Conservation (phyloP, 2,329 filamentous ascomycete genomes). For the Sclerotinia borealis region DNA sequence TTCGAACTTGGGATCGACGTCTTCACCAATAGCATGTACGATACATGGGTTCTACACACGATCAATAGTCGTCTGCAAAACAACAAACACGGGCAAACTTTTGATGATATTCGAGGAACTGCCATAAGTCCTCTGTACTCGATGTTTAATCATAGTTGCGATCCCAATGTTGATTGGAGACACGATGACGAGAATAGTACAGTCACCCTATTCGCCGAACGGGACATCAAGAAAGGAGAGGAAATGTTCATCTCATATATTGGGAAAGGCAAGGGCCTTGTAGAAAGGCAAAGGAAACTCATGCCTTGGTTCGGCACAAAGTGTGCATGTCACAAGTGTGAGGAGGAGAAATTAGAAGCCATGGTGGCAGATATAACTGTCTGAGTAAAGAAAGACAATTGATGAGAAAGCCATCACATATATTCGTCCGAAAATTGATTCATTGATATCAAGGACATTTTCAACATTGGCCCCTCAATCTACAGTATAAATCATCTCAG, state of each 20-base stretch:
- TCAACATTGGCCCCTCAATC: too few relatives aligned
- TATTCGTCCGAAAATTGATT: too few relatives aligned
- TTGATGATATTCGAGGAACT: conserved; percentile 27
- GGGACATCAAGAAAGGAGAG: conserved; percentile 22
- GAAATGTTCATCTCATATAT: conserved; percentile 28
- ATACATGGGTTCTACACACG: conserved; percentile 31
- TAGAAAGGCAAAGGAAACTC: conserved; percentile 10
- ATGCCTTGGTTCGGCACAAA: conserved; percentile 17
- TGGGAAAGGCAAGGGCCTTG: conserved; percentile 11
- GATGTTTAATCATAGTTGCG: conserved; percentile 34
- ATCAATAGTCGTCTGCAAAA: conserved; percentile 32
- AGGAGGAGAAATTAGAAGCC: not conserved
- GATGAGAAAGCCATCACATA: not conserved
- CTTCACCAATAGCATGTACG: conserved; percentile 27
- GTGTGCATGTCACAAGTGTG: conserved; percentile 9
- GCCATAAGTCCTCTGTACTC: conserved; percentile 29
- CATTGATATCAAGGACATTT: too few relatives aligned
- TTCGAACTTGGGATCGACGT: conserved; percentile 29
- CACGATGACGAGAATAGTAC: conserved; percentile 24
- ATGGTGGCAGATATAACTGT: not conserved
- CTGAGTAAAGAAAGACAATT: not conserved
- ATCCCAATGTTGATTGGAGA: conserved; percentile 30
- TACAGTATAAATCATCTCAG: too few relatives aligned
- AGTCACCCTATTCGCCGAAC: conserved; percentile 25
- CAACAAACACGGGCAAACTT: conserved; percentile 30